Percentiles rank a stretch among this genome's conserved stretches.
phyloP scores from a whole-genome alignment of 2,329 filamentous ascomycete species.

The Amphichorda felina region DNA sequence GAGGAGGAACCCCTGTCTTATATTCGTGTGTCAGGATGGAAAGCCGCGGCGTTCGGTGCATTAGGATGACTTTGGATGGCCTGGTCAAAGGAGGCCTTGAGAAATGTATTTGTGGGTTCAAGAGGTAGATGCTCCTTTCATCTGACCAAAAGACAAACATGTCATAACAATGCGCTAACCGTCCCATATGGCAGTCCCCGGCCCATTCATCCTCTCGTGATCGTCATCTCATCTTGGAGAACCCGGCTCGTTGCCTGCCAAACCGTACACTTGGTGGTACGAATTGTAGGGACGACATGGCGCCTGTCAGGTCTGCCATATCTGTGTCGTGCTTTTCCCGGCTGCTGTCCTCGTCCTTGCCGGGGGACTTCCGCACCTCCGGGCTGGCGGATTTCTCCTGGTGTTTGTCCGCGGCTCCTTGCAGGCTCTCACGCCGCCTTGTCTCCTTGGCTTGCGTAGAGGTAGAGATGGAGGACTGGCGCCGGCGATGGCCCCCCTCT shows the following conservation, averaged over 20 bases:
- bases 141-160: background rate
- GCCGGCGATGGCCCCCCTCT: constrained; percentile 35
- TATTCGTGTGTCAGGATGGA: too few relatives aligned
- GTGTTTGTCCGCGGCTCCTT: constrained; percentile 5
- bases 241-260: constrained; percentile 43
- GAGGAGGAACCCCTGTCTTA: too few relatives aligned
- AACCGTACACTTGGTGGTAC: constrained; percentile 57
- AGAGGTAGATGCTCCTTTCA: constrained; percentile 4
- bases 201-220: constrained; percentile 2
- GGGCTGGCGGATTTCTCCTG: background rate
- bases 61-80: background rate
- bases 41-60: background rate
- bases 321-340: constrained; percentile 27
- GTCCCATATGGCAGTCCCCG: background rate
- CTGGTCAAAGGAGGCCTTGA: background rate
- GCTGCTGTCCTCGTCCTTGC: constrained; percentile 1
- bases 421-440: constrained; percentile 19
- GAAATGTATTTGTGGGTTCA: constrained; percentile 1
- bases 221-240: constrained; percentile 20
- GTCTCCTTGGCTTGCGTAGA: constrained; percentile 19
- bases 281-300: constrained; percentile 63
- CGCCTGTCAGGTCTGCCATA: constrained; percentile 51
- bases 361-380: constrained; percentile 3
- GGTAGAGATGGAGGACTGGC: constrained; percentile 25
- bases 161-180: background rate